A percentile compares a stretch with the other conserved stretches of the same genome.
These are phyloP conservation scores for Thermothelomyces thermophilus DNA, from an alignment of 2,329 filamentous ascomycete genomes.

Conservation along the genomic window DNA sequence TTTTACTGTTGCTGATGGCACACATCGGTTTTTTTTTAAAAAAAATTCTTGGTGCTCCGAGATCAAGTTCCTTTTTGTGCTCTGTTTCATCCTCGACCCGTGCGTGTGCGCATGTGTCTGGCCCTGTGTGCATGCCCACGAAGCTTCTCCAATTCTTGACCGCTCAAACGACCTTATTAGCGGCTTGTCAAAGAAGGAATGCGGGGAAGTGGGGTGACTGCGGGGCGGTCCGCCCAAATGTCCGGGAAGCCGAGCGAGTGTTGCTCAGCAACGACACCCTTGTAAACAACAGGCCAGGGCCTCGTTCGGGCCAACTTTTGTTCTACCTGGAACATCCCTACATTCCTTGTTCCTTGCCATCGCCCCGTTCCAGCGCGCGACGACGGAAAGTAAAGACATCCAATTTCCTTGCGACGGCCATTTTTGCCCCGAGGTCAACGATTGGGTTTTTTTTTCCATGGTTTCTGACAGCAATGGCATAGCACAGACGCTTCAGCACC, in stretches of 20 bases:
- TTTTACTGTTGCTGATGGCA: neutral
- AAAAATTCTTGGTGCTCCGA: too few relatives aligned
- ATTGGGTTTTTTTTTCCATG: constrained; percentile 9
- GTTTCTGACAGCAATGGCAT: constrained; percentile 20
- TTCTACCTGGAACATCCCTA: neutral
- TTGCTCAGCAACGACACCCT: neutral
- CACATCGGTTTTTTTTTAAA: too few relatives aligned
- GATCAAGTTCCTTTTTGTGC: too few relatives aligned
- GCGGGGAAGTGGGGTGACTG: constrained; percentile 11
- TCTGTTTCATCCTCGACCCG: too few relatives aligned
- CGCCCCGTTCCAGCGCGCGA: neutral
- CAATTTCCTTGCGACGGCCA: constrained; percentile 1
- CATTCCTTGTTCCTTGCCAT: neutral
- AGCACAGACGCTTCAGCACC: neutral
- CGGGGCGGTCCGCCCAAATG: neutral
- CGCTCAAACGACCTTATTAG: neutral
- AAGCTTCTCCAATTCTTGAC: constrained; percentile 4
- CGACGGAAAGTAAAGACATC: neutral
- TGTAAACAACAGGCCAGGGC: neutral
- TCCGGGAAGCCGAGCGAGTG: too few relatives aligned
- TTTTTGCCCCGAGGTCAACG: constrained; percentile 4
- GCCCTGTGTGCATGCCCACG: too few relatives aligned
- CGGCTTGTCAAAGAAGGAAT: neutral
- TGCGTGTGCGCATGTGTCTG: too few relatives aligned
- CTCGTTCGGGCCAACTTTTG: neutral